Conservation (phyloP, 192 early-diverging fungal genomes). For the Backusella sp. region DNA sequence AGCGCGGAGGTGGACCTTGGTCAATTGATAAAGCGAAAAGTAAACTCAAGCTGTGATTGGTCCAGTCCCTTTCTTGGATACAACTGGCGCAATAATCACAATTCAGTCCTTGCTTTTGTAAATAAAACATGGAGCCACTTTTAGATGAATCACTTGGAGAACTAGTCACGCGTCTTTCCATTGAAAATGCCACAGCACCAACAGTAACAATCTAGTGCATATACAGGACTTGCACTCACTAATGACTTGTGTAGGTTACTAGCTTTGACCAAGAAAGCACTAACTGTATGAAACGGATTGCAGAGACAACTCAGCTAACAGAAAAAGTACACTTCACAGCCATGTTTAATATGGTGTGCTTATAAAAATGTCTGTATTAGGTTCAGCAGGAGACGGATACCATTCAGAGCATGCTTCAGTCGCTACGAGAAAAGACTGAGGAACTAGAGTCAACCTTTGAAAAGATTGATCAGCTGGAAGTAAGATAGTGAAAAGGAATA, state of each 20-base stretch:
- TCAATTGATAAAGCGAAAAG: not conserved
- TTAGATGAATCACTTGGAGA: not conserved
- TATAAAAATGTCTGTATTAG: not conserved
- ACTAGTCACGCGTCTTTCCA: not conserved
- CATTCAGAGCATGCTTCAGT: not conserved
- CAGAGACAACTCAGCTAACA: not conserved
- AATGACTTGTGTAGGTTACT: not conserved
- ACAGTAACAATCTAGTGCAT: not conserved
- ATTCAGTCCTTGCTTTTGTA: no score
- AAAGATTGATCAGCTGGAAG: slow-evolving; percentile 21
- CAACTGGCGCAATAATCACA: not conserved
- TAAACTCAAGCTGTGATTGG: not conserved
- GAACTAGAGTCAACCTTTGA: slow-evolving; percentile 10
- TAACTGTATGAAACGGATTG: not conserved
- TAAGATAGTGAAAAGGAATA: not conserved
- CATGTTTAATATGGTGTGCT: not conserved
- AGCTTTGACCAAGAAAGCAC: not conserved
- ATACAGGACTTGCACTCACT: not conserved
- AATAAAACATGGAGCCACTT: slow-evolving; percentile 4
- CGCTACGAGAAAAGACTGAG: slow-evolving; percentile 1
- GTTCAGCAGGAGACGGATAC: not conserved
- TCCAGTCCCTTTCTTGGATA: not conserved
- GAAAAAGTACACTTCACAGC: not conserved
- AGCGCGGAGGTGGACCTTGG: no score
- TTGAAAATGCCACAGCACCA: not conserved